phyloP scores from a whole-genome alignment of 2,329 filamentous ascomycete species.

The Neofusicoccum cordaticola region DNA sequence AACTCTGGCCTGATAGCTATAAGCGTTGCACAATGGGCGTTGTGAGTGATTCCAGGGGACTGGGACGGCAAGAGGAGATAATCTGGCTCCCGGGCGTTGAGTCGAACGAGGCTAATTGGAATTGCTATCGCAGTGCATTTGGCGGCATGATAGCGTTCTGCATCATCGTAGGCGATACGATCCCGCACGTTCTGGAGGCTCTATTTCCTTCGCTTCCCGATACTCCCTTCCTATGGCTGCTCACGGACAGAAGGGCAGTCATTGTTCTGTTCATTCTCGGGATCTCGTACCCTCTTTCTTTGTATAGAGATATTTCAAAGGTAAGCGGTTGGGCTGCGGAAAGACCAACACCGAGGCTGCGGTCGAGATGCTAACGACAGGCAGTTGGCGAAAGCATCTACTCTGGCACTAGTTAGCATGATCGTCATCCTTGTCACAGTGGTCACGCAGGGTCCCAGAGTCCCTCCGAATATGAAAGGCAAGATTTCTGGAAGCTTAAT shows the following conservation, averaged over 20 bases:
- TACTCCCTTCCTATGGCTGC: constrained; percentile 74
- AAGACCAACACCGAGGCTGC: neutral
- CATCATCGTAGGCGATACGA: constrained; percentile 94
- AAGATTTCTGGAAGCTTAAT: constrained; percentile 67
- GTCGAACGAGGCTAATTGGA: neutral
- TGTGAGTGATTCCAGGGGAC: constrained; percentile 46
- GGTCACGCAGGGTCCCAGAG: constrained; percentile 74
- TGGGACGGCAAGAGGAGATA: neutral
- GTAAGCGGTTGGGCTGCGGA: constrained; percentile 45
- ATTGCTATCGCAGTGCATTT: constrained; percentile 61
- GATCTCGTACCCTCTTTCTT: constrained; percentile 83
- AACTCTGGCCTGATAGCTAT: constrained; percentile 85
- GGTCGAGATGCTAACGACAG: neutral
- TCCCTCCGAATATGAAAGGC: constrained; percentile 70
- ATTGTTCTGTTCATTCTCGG: constrained; percentile 86
- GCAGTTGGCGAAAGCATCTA: constrained; percentile 92
- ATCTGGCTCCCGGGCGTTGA: neutral
- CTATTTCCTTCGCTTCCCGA: constrained; percentile 73
- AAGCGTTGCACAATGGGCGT: constrained; percentile 89
- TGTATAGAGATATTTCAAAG: constrained; percentile 97
- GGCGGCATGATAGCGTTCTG: constrained; percentile 98
- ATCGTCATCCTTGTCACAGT: constrained; percentile 83
- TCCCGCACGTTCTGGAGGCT: constrained; percentile 82
- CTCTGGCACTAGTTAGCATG: constrained; percentile 91
- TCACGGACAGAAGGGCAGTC: constrained; percentile 76